Evolutionary conservation across 345 rosid species (phyloP).

Genomic region (Populus simonii): DNA sequence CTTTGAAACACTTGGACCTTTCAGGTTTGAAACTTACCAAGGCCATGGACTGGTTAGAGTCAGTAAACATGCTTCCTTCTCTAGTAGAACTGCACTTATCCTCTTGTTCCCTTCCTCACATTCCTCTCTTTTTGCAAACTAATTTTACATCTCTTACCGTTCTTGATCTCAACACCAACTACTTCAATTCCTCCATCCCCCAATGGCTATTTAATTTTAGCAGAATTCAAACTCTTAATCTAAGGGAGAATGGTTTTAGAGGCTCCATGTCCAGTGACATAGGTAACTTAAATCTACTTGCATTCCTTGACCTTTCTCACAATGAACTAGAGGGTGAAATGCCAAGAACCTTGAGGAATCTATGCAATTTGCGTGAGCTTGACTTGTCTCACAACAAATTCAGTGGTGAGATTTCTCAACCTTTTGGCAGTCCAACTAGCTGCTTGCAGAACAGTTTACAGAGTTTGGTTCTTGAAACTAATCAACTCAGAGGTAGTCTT

Average conservation of each 20-base stretch:
- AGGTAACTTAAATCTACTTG: conserved; percentile 2
- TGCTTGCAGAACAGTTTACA: conserved; percentile 12
- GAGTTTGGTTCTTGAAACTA: not conserved
- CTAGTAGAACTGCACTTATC: conserved; percentile 4
- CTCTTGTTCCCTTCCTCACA: not conserved
- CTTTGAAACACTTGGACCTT: conserved; percentile 8
- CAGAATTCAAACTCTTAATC: conserved; percentile 4
- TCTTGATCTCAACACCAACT: conserved; percentile 19
- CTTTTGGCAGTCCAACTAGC: conserved; percentile 7
- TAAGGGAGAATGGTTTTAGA: conserved; percentile 8
- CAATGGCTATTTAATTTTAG: conserved; percentile 23
- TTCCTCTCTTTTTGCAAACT: not conserved
- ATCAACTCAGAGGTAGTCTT: conserved; percentile 11
- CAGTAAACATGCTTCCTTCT: conserved; percentile 13
- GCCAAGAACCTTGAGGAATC: conserved; percentile 10
- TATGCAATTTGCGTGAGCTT: conserved; percentile 13
- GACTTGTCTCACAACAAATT: conserved; percentile 7
- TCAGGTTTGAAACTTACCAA: not conserved
- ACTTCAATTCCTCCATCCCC: conserved; percentile 22
- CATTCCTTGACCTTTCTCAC: not conserved
- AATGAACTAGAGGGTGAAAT: conserved; percentile 17
- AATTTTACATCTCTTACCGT: conserved; percentile 16
- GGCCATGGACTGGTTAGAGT: conserved; percentile 6
- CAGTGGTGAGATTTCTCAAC: conserved; percentile 5
- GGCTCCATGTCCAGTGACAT: conserved; percentile 18